Percentiles rank a stretch among this genome's conserved stretches.
phyloP scores from a whole-genome alignment of 2,329 filamentous ascomycete species.

The Paecilomyces variotii region DNA sequence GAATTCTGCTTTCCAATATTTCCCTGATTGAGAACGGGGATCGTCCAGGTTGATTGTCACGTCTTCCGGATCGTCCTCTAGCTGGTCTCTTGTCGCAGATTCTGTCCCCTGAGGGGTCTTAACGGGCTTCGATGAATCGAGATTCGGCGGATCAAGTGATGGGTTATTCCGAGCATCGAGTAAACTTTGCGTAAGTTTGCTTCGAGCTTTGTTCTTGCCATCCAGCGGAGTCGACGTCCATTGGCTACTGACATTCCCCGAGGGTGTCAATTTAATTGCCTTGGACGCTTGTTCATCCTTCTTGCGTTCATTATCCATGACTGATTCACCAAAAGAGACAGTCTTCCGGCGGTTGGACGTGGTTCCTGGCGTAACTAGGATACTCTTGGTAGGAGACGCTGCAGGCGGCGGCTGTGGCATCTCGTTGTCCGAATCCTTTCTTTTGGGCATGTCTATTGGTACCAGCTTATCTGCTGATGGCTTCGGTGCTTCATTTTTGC shows the following conservation, averaged over 20 bases:
- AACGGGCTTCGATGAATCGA: constrained; percentile 11
- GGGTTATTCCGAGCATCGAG: constrained; percentile 29
- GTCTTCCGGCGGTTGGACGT: constrained; percentile 50
- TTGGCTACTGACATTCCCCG: constrained; percentile 41
- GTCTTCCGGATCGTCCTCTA: constrained; percentile 31
- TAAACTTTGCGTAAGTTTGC: constrained; percentile 33
- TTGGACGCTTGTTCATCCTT: constrained; percentile 39
- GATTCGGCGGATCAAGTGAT: constrained; percentile 18
- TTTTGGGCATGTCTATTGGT: constrained; percentile 10
- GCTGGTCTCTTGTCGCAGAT: constrained; percentile 1
- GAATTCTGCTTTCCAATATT: constrained; percentile 56
- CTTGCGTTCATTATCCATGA: constrained; percentile 50
- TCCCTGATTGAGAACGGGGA: constrained; percentile 50
- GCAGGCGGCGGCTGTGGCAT: constrained; percentile 19
- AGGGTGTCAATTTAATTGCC: constrained; percentile 35
- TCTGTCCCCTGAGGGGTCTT: constrained; percentile 9
- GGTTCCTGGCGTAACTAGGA: constrained; percentile 57
- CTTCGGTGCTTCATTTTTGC: constrained; percentile 14
- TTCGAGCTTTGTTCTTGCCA: constrained; percentile 26
- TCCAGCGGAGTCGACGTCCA: constrained; percentile 27
- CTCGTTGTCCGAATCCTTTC: constrained; percentile 16
- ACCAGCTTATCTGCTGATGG: constrained; percentile 9
- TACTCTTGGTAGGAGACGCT: constrained; percentile 52
- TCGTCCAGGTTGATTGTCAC: constrained; percentile 47
- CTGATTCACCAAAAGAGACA: constrained; percentile 52